These are phyloP conservation scores for Penicillium palitans DNA, from an alignment of 2,329 filamentous ascomycete genomes.

Conservation along the genomic window DNA sequence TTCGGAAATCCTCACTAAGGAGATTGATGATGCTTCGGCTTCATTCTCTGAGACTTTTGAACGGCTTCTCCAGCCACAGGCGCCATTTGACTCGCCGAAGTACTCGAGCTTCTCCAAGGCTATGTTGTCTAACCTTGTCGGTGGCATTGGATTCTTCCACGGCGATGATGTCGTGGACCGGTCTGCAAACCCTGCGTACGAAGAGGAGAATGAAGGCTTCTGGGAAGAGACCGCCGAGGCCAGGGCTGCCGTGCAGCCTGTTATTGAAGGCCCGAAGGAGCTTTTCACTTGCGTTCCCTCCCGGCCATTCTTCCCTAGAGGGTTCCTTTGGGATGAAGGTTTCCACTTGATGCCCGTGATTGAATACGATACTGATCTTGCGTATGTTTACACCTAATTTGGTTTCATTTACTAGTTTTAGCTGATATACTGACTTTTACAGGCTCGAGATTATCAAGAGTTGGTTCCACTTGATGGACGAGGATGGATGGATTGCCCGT, in stretches of 20 bases:
- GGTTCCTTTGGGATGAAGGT: slow-evolving; percentile 97
- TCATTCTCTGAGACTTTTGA: slow-evolving; percentile 75
- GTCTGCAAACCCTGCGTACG: slow-evolving; percentile 87
- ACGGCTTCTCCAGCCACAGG: slow-evolving; percentile 68
- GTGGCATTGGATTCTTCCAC: slow-evolving; percentile 93
- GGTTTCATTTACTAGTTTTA: background rate
- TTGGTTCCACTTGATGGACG: slow-evolving; percentile 95
- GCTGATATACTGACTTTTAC: slow-evolving; percentile 15
- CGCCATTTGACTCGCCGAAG: slow-evolving; percentile 71
- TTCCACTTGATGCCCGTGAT: slow-evolving; percentile 90
- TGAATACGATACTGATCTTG: slow-evolving; percentile 91
- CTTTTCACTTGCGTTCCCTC: slow-evolving; percentile 91
- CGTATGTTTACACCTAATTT: slow-evolving; percentile 44
- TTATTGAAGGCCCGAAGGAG: slow-evolving; percentile 78
- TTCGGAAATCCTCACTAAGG: slow-evolving; percentile 65
- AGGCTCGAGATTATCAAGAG: slow-evolving; percentile 81
- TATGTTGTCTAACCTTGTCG: slow-evolving; percentile 90
- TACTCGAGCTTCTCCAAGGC: slow-evolving; percentile 80
- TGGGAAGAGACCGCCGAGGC: slow-evolving; percentile 90
- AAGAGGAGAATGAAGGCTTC: slow-evolving; percentile 92
- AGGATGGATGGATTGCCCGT: slow-evolving; percentile 94
- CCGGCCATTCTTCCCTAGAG: slow-evolving; percentile 90
- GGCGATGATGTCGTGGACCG: slow-evolving; percentile 86
- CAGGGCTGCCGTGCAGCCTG: slow-evolving; percentile 65
- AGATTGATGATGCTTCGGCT: slow-evolving; percentile 65